phyloP scores from a whole-genome alignment of 495 filamentous ascomycete species.

The Choiromyces venosus region DNA sequence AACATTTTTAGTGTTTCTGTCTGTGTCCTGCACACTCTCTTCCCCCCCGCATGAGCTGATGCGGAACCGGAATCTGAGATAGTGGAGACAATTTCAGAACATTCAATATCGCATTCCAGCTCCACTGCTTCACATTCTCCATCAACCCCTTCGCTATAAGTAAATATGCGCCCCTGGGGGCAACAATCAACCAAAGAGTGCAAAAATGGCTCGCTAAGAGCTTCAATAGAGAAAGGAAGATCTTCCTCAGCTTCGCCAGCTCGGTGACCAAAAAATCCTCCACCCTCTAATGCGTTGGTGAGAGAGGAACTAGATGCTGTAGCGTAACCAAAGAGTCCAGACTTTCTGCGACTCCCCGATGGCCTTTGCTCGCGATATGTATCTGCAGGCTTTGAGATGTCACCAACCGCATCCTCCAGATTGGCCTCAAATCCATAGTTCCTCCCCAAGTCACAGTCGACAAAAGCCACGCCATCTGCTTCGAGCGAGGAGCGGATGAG shows the following conservation, averaged over 20 bases:
- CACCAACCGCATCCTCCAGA: constrained; percentile 6
- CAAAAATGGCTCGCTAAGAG: constrained; percentile 30
- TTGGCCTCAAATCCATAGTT: constrained; percentile 19
- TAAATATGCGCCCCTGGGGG: constrained; percentile 34
- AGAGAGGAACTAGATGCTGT: constrained; percentile 23
- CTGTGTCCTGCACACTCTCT: constrained; percentile 4
- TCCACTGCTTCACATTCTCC: background rate
- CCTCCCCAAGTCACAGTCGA: constrained; percentile 43
- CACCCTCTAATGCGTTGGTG: constrained; percentile 18
- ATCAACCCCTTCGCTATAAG: constrained; percentile 3
- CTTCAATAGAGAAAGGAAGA: constrained; percentile 29
- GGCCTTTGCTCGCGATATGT: constrained; percentile 16
- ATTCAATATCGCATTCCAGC: background rate
- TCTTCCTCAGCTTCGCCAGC: constrained; percentile 23
- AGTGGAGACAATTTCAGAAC: background rate
- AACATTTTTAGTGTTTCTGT: constrained; percentile 26
- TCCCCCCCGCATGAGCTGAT: background rate
- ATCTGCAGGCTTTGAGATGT: constrained; percentile 2
- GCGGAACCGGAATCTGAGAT: background rate
- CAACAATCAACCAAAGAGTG: constrained; percentile 23
- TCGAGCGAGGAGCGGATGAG: constrained; percentile 46
- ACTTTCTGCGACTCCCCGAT: constrained; percentile 20
- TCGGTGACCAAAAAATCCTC: constrained; percentile 18
- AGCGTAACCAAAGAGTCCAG: constrained; percentile 36
- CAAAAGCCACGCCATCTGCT: constrained; percentile 47